A percentile compares a stretch with the other conserved stretches of the same genome.
Evolutionary conservation across 345 rosid species (phyloP).

Genomic region (Iberis pinnata): DNA sequence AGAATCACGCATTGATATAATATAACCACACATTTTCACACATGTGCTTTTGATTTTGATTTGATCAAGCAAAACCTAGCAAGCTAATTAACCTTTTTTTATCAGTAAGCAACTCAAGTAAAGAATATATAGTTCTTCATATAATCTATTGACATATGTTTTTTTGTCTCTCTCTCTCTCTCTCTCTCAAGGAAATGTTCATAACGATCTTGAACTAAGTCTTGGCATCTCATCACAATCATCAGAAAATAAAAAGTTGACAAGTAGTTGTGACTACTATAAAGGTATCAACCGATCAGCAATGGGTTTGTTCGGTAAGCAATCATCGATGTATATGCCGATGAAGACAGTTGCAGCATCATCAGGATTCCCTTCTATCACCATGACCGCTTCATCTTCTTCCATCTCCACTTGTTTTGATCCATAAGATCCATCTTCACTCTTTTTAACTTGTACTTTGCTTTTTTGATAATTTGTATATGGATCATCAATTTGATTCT

Average conservation of each 20-base stretch:
- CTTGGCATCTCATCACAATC: constrained; percentile 45
- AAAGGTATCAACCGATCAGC: constrained; percentile 23
- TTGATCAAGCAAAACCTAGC: constrained; percentile 13
- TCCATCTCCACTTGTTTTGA: constrained; percentile 25
- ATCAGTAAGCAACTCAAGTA: neutral
- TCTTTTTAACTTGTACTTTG: neutral
- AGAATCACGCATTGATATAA: neutral
- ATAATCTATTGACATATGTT: neutral
- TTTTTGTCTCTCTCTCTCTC: too few species aligned
- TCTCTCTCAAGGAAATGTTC: constrained; percentile 22
- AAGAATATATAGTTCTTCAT: neutral
- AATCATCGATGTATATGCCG: constrained; percentile 22
- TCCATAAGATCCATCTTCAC: constrained; percentile 11
- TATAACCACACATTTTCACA: constrained; percentile 9
- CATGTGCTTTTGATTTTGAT: neutral
- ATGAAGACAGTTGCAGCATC: constrained; percentile 78
- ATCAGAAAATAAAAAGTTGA: constrained; percentile 36
- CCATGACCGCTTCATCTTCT: constrained; percentile 38
- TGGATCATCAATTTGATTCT: constrained; percentile 21
- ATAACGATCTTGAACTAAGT: constrained; percentile 62
- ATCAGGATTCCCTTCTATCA: constrained; percentile 89
- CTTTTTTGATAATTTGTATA: constrained; percentile 23
- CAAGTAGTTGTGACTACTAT: constrained; percentile 25
- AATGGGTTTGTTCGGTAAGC: constrained; percentile 23
- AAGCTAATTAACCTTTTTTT: constrained; percentile 1